Percentiles rank a stretch among this genome's conserved stretches.
Evolutionary conservation across 2,329 filamentous ascomycete genomes (phyloP).

Genomic region (Spiromastix sp.): DNA sequence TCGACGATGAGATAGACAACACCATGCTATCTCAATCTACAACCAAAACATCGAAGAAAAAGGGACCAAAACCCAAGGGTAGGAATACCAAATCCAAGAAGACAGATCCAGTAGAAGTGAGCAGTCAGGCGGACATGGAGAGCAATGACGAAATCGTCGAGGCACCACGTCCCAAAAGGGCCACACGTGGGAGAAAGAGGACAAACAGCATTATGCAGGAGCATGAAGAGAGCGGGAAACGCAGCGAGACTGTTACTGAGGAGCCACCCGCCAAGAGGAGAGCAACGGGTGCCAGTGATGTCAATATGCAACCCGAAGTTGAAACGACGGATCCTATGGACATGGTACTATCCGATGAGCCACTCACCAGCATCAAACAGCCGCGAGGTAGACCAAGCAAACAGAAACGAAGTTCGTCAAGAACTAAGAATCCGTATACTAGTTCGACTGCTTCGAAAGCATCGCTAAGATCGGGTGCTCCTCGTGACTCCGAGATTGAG

Average conservation of each 20-base stretch:
- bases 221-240: constrained; percentile 14
- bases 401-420: constrained; percentile 31
- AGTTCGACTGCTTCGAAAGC: constrained; percentile 40
- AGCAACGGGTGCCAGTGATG: constrained; percentile 40
- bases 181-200: constrained; percentile 48
- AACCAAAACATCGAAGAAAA: constrained; percentile 46
- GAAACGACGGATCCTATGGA: constrained; percentile 16
- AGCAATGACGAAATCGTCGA: constrained; percentile 19
- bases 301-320: constrained; percentile 41
- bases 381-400: constrained; percentile 34
- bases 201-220: constrained; percentile 45
- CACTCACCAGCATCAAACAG: constrained; percentile 10
- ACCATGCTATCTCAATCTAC: constrained; percentile 42
- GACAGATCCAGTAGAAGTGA: constrained; percentile 34
- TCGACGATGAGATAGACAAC: constrained; percentile 46
- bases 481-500: constrained; percentile 56
- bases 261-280: constrained; percentile 49
- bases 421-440: constrained; percentile 39
- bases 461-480: constrained; percentile 35
- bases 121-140: constrained; percentile 21
- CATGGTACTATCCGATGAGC: constrained; percentile 3
- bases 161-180: constrained; percentile 25
- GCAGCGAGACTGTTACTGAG: constrained; percentile 15
- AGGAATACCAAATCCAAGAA: constrained; percentile 30
- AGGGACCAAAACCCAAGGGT: constrained; percentile 25